Base-by-base conservation (phyloP, 73 alveolate genomes). In the Symbiodinium natans region DNA sequence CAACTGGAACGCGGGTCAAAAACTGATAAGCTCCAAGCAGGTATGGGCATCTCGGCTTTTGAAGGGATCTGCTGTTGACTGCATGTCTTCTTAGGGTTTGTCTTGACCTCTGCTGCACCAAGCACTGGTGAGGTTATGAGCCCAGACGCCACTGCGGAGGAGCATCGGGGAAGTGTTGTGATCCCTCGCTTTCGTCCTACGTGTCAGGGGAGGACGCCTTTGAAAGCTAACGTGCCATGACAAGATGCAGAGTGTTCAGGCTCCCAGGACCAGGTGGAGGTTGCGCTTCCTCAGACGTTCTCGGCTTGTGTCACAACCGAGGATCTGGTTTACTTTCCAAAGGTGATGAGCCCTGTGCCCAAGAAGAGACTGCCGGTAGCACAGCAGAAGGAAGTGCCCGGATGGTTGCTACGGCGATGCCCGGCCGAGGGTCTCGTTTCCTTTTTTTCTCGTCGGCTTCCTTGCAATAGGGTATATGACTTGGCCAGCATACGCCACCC, bases 261-360 rank as follows among this genome's bases (percentile, higher is more conserved):
- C 56, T 46, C 5, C 25, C 6, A 52, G 71, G n/a, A 52, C 71
- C n/a, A 23, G 4, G 71, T 52, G n/a, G 9, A 23, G 71, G 71
- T 13, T 9, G 71, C 27, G 31, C 71, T 46, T 13, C 59, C 23
- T 23, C 15, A 52, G 25, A 15, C 71, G n/a, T n/a, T n/a, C n/a
- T n/a, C n/a, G n/a, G 59, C 21, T 46, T 46, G 59, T 27, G 31
- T 63, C 38, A 3, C 15, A 63, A 63, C 36, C 39, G 29, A 92
- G 92, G 98, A 92, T 71, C 31, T 77, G 92, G 63, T 92, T 46
- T 92, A 92, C 88, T 92, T 77, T 77, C 98, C 98, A 23, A 92
- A 80, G 68, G 31, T 36, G 46, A 92, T 92, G 98, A 41, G 83
- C 71, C 98, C 98, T 11, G 98, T 92, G 63, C 98, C 98, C 52